Base-by-base conservation (phyloP, 768 basidiomycete species). In the Chlorophyllum brunneum region DNA sequence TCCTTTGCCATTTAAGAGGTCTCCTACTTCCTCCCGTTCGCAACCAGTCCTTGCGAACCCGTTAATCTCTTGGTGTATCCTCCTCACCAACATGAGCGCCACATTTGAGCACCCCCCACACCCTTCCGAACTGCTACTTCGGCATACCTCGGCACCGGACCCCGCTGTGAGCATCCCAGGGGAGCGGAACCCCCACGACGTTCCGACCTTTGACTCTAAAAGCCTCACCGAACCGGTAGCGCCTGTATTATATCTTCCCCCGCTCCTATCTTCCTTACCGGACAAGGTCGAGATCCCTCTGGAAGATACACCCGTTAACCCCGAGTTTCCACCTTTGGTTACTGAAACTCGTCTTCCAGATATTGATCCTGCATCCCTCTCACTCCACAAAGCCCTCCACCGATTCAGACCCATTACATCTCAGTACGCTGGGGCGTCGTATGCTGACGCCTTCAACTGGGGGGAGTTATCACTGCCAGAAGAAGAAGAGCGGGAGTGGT, bases 381-480 rank as follows among this genome's bases (percentile, higher is more conserved):
- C 88, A 0, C 70, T 98, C 6, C 95, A 98, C 67, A 86, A 84
- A 64, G 89, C 91, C 0, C 70, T 97, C 36, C 91, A 95, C 61
- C 65, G 74, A 41, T 94, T 97, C 69, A 74, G 62, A 18, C 90
- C 91, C 0, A 59, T 71, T 33, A 78, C 73, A 6, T 63, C 63
- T 11, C 65, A 81, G 29, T 97, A 95, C 56, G 86, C 92, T 0
- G 60, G 55, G 8, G 67, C 66, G 3, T 73, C 82, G 4, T 98
- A 95, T 59, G 70, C 70, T 2, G 73, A 82, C 23, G 88, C 91
- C 2, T 98, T 98, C 75, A 97, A 97, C 66, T 98, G 94, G 94
- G 61, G 67, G 15, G 78, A 87, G 39, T 72, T 95, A 1, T 62
- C 65, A 3, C 74, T 95, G 11, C 85, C 86, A 1, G 70, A 71